A percentile compares a stretch with the other conserved stretches of the same genome.
phyloP scores from a whole-genome alignment of 495 filamentous ascomycete species.

The Geopyxis carbonaria region DNA sequence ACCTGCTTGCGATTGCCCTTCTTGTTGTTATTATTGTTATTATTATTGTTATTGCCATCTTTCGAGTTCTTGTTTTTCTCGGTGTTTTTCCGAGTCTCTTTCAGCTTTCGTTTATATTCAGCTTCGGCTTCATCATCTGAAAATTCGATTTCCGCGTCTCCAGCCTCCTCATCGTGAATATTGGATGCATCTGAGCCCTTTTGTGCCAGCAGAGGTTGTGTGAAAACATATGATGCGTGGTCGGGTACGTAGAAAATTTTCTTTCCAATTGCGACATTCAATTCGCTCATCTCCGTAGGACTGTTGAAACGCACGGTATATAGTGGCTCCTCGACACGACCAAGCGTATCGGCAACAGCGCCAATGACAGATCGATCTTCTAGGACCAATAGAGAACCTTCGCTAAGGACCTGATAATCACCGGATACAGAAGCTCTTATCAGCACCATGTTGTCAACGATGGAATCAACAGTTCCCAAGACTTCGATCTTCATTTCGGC shows the following conservation, averaged over 20 bases:
- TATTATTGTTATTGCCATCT: constrained; percentile 27
- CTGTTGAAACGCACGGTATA: constrained; percentile 61
- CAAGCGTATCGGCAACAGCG: constrained; percentile 62
- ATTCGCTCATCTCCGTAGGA: constrained; percentile 44
- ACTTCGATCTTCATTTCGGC: constrained; percentile 55
- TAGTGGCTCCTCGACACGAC: constrained; percentile 60
- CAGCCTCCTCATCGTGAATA: constrained; percentile 81
- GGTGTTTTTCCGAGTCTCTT: constrained; percentile 35
- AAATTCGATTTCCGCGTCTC: constrained; percentile 73
- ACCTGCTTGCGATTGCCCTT: constrained; percentile 3
- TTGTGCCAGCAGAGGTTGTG: constrained; percentile 51
- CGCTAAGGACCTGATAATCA: constrained; percentile 66
- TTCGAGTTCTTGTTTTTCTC: constrained; percentile 16
- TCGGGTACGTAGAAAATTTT: constrained; percentile 58
- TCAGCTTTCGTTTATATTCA: constrained; percentile 55
- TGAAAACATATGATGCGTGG: constrained; percentile 68
- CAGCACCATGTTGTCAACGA: constrained; percentile 58
- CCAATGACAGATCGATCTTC: constrained; percentile 59
- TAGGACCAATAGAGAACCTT: constrained; percentile 66
- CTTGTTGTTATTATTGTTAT: too few relatives aligned
- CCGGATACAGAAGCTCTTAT: constrained; percentile 65
- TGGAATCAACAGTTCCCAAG: constrained; percentile 52
- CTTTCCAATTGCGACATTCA: constrained; percentile 45
- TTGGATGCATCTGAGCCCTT: constrained; percentile 91
- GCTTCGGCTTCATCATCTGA: constrained; percentile 90